These are phyloP conservation scores for Typha latifolia DNA, from an alignment of 176 grass and related monocot genomes.

Conservation along the genomic window DNA sequence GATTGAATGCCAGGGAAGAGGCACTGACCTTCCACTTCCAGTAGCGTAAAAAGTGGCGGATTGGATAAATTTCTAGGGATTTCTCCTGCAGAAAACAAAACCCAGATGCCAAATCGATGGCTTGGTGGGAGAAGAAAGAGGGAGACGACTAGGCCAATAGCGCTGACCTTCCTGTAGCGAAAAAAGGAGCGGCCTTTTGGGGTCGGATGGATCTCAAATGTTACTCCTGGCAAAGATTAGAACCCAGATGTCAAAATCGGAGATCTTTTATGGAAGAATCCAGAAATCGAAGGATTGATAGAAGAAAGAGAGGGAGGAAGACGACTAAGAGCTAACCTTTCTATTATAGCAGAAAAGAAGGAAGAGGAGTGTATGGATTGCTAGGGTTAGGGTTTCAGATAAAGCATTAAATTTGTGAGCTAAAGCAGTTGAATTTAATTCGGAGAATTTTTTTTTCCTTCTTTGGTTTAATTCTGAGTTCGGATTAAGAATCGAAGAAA, in stretches of 20 bases:
- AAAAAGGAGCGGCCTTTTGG: too few relatives aligned
- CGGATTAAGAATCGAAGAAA: not conserved
- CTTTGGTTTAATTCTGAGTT: not conserved
- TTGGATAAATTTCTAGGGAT: too few relatives aligned
- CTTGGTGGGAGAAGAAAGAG: too few relatives aligned
- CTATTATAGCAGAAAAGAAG: not conserved
- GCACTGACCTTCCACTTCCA: too few relatives aligned
- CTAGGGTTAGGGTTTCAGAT: constrained; percentile 1
- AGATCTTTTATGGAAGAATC: not conserved
- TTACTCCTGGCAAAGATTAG: not conserved
- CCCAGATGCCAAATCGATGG: too few relatives aligned
- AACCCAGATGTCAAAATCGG: not conserved
- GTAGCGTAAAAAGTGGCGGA: too few relatives aligned
- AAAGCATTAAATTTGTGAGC: not conserved
- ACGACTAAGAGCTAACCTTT: not conserved
- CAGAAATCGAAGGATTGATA: not conserved
- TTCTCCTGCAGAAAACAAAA: too few relatives aligned
- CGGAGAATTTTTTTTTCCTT: not conserved
- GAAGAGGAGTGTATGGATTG: not conserved
- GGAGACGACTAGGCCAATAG: too few relatives aligned
- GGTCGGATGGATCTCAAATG: too few relatives aligned
- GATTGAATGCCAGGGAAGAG: too few relatives aligned
- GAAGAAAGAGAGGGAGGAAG: not conserved
- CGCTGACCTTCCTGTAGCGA: too few relatives aligned
- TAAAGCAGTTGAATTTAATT: not conserved